A percentile compares a stretch with the other conserved stretches of the same genome.
Conservation (phyloP, 257 asterid genomes). For the Gentiana dahurica region DNA sequence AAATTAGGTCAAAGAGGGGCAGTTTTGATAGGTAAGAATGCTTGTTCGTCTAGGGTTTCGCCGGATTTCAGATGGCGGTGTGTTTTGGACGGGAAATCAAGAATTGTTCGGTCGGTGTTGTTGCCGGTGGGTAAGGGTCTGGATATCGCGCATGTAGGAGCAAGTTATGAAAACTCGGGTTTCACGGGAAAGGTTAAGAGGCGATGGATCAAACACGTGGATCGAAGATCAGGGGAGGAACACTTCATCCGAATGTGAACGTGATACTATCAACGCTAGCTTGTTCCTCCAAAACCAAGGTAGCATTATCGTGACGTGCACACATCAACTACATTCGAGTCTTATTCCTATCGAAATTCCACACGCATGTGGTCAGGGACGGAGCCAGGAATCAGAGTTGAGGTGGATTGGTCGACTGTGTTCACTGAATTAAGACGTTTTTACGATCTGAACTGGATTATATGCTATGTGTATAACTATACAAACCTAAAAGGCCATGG, state of each 20-base stretch:
- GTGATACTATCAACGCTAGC: no score
- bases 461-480: no score
- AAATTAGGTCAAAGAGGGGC: constrained; percentile 70
- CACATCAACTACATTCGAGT: no score
- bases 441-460: no score
- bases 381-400: no score
- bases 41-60: constrained; percentile 26
- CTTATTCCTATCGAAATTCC: no score
- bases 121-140: constrained; percentile 86
- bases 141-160: constrained; percentile 67
- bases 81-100: constrained; percentile 34
- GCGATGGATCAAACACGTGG: constrained; percentile 43
- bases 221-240: constrained; percentile 56
- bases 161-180: constrained; percentile 22
- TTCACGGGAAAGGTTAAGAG: constrained; percentile 1
- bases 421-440: no score
- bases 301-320: no score
- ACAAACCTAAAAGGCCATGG: no score
- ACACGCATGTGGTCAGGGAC: no score
- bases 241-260: constrained; percentile 16
- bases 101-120: constrained; percentile 62
- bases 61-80: constrained; percentile 56
- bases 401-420: no score
- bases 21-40: constrained; percentile 72
- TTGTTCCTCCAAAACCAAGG: no score